Conservation (phyloP, 768 basidiomycete genomes). For the Termitomyces sp. region DNA sequence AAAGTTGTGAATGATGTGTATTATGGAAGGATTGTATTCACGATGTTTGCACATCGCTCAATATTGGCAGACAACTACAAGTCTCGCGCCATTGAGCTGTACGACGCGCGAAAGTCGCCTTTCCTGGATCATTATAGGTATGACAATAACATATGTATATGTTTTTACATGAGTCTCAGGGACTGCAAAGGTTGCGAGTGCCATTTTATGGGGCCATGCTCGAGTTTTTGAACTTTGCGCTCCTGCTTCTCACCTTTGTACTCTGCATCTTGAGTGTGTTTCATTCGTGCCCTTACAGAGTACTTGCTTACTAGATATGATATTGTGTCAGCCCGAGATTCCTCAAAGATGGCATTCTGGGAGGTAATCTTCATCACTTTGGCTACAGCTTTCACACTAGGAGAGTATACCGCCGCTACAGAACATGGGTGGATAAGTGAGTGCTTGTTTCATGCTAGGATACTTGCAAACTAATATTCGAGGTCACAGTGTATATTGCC, state of each 20-base stretch:
- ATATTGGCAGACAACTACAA: conserved; percentile 91
- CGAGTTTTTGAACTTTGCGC: conserved; percentile 72
- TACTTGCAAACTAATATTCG: neutral
- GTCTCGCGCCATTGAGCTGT: conserved; percentile 64
- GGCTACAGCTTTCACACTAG: conserved; percentile 71
- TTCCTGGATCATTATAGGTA: conserved; percentile 84
- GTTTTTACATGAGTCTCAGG: neutral
- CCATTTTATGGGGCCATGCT: conserved; percentile 74
- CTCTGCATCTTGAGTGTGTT: conserved; percentile 69
- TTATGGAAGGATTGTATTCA: conserved; percentile 69
- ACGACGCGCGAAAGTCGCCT: conserved; percentile 59
- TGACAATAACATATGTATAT: neutral
- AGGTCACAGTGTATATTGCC: conserved; percentile 66
- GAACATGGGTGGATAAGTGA: conserved; percentile 86
- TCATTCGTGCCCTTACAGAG: neutral
- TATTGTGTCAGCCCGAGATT: conserved; percentile 46
- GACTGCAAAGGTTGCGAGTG: conserved; percentile 58
- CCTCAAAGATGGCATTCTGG: conserved; percentile 44
- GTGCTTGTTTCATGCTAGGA: conserved; percentile 19
- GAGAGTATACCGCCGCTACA: conserved; percentile 83
- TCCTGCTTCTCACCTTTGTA: conserved; percentile 64
- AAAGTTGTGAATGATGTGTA: conserved; percentile 86
- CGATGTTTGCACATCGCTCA: conserved; percentile 55
- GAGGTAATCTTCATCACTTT: conserved; percentile 75
- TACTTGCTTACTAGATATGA: neutral